Conservation (phyloP, 345 rosid genomes). For the Sapria himalayana region DNA sequence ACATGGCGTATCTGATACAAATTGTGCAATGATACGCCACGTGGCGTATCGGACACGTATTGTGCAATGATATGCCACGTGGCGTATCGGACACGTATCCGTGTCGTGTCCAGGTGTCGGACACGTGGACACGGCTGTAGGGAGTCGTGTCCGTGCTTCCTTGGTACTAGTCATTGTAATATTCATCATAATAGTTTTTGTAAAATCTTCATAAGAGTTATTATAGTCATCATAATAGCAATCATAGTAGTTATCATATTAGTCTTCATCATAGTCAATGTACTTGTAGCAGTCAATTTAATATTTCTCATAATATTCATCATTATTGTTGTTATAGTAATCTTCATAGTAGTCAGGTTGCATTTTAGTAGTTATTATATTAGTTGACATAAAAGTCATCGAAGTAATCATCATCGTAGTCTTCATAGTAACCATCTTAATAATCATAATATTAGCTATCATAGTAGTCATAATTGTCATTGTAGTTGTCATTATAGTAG, state of each 20-base stretch:
- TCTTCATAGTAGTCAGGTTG: neutral
- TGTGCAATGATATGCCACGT: too few species aligned
- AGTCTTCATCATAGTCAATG: neutral
- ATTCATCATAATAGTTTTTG: neutral
- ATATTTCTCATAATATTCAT: neutral
- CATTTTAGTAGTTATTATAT: too few species aligned
- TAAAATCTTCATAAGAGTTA: neutral
- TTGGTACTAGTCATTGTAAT: neutral
- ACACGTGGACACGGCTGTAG: too few species aligned
- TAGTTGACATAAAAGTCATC: too few species aligned
- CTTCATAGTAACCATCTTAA: neutral
- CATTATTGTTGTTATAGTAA: neutral
- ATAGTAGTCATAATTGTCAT: neutral
- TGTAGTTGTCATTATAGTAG: neutral
- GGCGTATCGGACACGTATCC: too few species aligned
- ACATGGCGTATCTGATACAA: too few species aligned
- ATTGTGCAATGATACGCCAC: too few species aligned
- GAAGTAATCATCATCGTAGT: too few species aligned
- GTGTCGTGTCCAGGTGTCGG: too few species aligned
- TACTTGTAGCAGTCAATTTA: neutral
- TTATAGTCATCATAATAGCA: neutral
- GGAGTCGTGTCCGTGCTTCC: too few species aligned
- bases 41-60: too few species aligned
- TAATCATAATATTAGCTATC: neutral
- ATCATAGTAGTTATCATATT: neutral